Base-by-base conservation (phyloP, 2,329 filamentous ascomycete species). In the Diaporthe caulivora region DNA sequence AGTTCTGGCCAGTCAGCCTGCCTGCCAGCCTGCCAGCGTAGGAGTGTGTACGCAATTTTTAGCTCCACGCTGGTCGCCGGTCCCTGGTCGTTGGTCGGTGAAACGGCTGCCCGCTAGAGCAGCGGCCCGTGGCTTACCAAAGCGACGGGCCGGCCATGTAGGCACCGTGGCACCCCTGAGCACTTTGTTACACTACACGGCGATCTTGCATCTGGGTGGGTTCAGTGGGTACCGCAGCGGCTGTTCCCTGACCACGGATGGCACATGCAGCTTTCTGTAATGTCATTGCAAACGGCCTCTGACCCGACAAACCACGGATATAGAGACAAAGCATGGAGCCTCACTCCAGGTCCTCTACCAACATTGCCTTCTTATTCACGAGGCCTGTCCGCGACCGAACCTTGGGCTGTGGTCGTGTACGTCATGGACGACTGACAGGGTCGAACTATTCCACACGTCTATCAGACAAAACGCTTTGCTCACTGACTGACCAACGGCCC, bases 91-190 rank as follows among this genome's bases (percentile, higher is more conserved):
- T 9, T 34, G 34, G 9, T 65, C 42, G 42, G 24, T 34, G 60
- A 65, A 65, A 65, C 60, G 60, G 60, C 44, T 65, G 60, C 44
- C 60, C 60, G 44, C 60, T 65, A 65, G 60, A 49, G 44, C 60
- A 11, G 60, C 62, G 62, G 62, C 62, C 62, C 62, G 44, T 51
- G 62, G 62, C 62, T 65, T 65, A 65, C 62, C 62, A 65, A 65
- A 65, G 44, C 44, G 29, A 65, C 62, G 62, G 62, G 62, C 62
- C 62, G 62, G 44, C 4, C 62, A 49, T 49, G 10, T n/a, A n/a
- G n/a, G 53, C 29, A 58, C 34, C 7, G 7, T 24, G 2, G 15
- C 49, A 26, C 49, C 9, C 26, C 31, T 34, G 9, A 9, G 34
- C 34, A 34, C 34, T 3, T 21, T 34, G 60, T 37, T 29, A 17